Evolutionary conservation across 2,329 filamentous ascomycete genomes (phyloP), one percentile per base, ranked within the genome.

Genomic region (Epicoccum sorghinum): DNA sequence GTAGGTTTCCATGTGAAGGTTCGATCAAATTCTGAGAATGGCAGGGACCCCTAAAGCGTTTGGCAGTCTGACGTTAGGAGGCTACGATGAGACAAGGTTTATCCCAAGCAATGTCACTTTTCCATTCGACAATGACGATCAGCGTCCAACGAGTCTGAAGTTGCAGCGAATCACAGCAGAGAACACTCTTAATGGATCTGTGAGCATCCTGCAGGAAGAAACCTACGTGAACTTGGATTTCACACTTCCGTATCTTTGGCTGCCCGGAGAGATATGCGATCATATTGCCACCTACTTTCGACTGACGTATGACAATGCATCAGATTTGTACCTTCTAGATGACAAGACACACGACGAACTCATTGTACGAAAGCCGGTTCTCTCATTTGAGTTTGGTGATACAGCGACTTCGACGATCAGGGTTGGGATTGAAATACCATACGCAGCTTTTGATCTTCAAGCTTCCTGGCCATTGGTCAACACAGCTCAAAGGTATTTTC

Each of bases 11-110:
- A 4, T 2, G 2, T 18, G 2, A 4, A n/a, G 29, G 3, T 7
- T 2, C 4, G 23, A 47, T 14, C 2, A 22, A 6, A 18, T 8
- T 4, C 22, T 48, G 22, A 48, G 13, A 13, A 7, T 13, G 2
- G 5, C 9, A 49, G 47, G 18, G 25, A 10, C 47, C 0, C 47
- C 47, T 2, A 43, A 46, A 29, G 41, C 22, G 4, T 47, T 55
- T 3, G 73, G 66, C 14, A 75, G 61, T 39, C 64, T 78, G 6
- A 68, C 74, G 0, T 57, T 79, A 1, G 77, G 77, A 12, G 77
- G 77, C 5, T 79, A 74, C 44, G 77, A 79, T 50, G 51, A 61
- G 33, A 61, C 68, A 0, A 67, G 75, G n/a, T 47, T 61, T 5
- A 52, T 55, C 24, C 57, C 69, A 3, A 61, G 57, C 4, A 65